Base-by-base conservation (phyloP, 805 yeast genomes). In the Yarrowia bubula region DNA sequence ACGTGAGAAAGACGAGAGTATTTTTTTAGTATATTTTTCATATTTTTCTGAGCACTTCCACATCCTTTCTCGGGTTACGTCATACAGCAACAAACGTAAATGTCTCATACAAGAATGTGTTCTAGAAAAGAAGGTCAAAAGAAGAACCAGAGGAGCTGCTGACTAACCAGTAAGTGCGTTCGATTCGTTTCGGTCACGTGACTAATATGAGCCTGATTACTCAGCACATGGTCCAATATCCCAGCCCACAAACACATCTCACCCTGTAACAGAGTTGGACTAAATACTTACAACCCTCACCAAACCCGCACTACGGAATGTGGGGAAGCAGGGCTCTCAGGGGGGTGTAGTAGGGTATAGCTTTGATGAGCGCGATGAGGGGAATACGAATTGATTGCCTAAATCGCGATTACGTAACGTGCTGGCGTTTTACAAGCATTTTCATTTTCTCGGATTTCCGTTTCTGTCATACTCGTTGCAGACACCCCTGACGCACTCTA, bases 221-320 rank as follows among this genome's bases (percentile, higher is more conserved):
- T 22, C 28, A n/a, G n/a, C n/a, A n/a, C n/a, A n/a, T n/a, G n/a
- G n/a, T 7, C 3, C 22, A 13, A 2, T 8, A 3, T 10, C 31
- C 4, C 55, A 17, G 17, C 17, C 31, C 22, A 13, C 11, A 13
- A 28, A n/a, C n/a, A 11, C 41, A 7, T 11, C 3, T n/a, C 11
- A 9, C 2, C n/a, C 39, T 11, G n/a, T 8, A 31, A 31, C 53
- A 14, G 33, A 48, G 18, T 48, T 48, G 28, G 15, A 35, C 55
- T 48, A 48, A 48, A 48, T 48, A 48, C 41, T 48, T 48, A 17
- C 55, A 48, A 17, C 17, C 41, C 55, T 48, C 55, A 13, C 17
- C 6, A 10, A 7, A 8, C 41, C 33, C 35, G 32, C 38, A 17
- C 55, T 14, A 17, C 1, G 55, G 55, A 48, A 48, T 48, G 55